Conservation (phyloP, 2,329 filamentous ascomycete species). For the Colletotrichum karsti region DNA sequence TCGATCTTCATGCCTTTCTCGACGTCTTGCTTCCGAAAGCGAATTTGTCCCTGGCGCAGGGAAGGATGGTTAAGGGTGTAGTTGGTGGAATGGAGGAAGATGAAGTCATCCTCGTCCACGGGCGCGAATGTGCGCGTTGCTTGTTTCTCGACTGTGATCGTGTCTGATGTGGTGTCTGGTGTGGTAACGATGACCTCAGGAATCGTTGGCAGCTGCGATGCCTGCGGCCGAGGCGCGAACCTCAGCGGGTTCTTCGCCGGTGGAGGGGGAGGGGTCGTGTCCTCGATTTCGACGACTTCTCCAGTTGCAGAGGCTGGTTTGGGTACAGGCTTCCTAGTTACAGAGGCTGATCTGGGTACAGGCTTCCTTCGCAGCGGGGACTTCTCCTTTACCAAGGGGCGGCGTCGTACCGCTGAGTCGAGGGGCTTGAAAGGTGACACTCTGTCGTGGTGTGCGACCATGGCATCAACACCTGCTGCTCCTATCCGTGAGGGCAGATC, state of each 20-base stretch:
- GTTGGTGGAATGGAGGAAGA: slow-evolving; percentile 57
- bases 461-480: slow-evolving; percentile 44
- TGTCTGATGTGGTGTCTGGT: slow-evolving; percentile 9
- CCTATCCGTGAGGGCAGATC: slow-evolving; percentile 53
- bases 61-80: slow-evolving; percentile 57
- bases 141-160: background rate
- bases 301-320: slow-evolving; percentile 17
- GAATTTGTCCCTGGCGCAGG: slow-evolving; percentile 65
- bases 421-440: slow-evolving; percentile 35
- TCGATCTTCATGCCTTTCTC: slow-evolving; percentile 44
- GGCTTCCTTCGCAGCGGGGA: slow-evolving; percentile 5
- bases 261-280: slow-evolving; percentile 36
- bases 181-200: slow-evolving; percentile 44
- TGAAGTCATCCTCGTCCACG: slow-evolving; percentile 50
- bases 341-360: slow-evolving; percentile 7
- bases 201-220: slow-evolving; percentile 47
- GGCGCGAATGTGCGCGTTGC: slow-evolving; percentile 31
- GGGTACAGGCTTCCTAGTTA: background rate
- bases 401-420: slow-evolving; percentile 31
- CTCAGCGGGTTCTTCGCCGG: slow-evolving; percentile 40
- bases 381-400: slow-evolving; percentile 34
- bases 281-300: background rate
- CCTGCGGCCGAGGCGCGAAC: slow-evolving; percentile 19
- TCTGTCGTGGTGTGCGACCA: slow-evolving; percentile 37
- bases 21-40: slow-evolving; percentile 56